A percentile compares a stretch with the other conserved stretches of the same genome.
phyloP scores from a whole-genome alignment of 2,329 filamentous ascomycete species.

The Mollisia scopiformis region DNA sequence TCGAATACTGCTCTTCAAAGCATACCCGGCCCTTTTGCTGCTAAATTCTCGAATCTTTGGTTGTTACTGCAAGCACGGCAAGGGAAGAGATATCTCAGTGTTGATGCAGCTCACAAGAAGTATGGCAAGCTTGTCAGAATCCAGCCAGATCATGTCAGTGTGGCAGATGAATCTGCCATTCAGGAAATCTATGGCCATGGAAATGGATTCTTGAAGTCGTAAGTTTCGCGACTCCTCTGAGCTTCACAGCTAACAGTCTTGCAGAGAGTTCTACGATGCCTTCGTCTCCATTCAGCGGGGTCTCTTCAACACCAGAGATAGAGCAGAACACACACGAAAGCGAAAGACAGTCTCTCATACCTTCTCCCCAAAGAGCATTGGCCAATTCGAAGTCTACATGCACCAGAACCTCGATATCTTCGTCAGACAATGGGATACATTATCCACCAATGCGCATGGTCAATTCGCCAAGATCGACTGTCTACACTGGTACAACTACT shows the following conservation, averaged over 20 bases:
- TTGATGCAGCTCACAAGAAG: conserved; percentile 76
- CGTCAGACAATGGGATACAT: conserved; percentile 70
- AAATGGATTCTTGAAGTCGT: conserved; percentile 75
- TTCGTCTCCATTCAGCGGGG: conserved; percentile 87
- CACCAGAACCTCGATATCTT: conserved; percentile 77
- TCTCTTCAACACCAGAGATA: conserved; percentile 86
- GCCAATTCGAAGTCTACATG: conserved; percentile 89
- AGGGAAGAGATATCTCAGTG: conserved; percentile 64
- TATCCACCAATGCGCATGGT: conserved; percentile 47
- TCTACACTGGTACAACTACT: conserved; percentile 77
- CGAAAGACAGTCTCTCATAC: conserved; percentile 87
- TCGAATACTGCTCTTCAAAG: conserved; percentile 36
- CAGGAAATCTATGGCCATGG: conserved; percentile 77
- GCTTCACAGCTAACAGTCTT: not conserved
- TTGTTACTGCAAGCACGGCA: conserved; percentile 67
- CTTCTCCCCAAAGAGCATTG: conserved; percentile 79
- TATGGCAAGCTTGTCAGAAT: conserved; percentile 78
- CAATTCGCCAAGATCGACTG: conserved; percentile 70
- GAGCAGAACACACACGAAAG: conserved; percentile 83
- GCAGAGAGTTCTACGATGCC: conserved; percentile 75
- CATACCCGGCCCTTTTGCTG: conserved; percentile 55
- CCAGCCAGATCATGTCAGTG: conserved; percentile 80
- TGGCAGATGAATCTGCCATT: conserved; percentile 82
- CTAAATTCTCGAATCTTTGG: conserved; percentile 79
- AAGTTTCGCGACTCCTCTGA: conserved; percentile 42